A percentile compares a stretch with the other conserved stretches of the same genome.
phyloP scores from a whole-genome alignment of 495 filamentous ascomycete species.

The Extremus antarcticus region DNA sequence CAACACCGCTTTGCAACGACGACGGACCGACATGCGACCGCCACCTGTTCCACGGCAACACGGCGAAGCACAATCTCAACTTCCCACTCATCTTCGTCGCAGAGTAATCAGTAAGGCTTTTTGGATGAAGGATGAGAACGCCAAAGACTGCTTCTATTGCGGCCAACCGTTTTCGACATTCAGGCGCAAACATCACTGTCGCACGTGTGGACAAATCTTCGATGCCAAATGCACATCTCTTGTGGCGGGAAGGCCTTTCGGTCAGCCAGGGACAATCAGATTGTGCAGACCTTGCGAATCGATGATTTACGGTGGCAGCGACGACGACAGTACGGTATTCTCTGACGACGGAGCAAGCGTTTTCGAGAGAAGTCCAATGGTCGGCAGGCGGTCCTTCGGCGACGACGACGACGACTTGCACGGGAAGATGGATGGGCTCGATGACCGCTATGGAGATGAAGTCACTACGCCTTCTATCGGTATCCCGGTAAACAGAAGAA shows the following conservation, averaged over 20 bases:
- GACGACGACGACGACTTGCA: constrained; percentile 9
- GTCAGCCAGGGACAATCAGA: constrained; percentile 72
- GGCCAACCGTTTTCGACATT: constrained; percentile 85
- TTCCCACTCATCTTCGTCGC: constrained; percentile 33
- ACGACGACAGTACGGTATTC: constrained; percentile 69
- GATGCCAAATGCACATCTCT: constrained; percentile 91
- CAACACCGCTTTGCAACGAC: constrained; percentile 6
- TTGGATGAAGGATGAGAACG: constrained; percentile 99
- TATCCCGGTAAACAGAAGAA: constrained; percentile 53
- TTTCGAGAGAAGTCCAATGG: constrained; percentile 1
- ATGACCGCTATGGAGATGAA: constrained; percentile 12
- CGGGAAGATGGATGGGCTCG: neutral
- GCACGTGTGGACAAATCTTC: constrained; percentile 90
- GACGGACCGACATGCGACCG: constrained; percentile 13
- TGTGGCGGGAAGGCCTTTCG: constrained; percentile 74
- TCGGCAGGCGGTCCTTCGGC: neutral
- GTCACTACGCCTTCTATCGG: constrained; percentile 33
- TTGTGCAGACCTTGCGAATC: constrained; percentile 92
- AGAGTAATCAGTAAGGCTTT: constrained; percentile 86
- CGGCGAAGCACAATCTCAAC: neutral
- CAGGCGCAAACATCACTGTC: constrained; percentile 91
- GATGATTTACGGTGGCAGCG: constrained; percentile 82
- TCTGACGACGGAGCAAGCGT: constrained; percentile 17
- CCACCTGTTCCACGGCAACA: neutral
- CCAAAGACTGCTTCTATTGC: constrained; percentile 93